phyloP scores from a whole-genome alignment of 2,329 filamentous ascomycete species.

The Acrocalymma vagum region DNA sequence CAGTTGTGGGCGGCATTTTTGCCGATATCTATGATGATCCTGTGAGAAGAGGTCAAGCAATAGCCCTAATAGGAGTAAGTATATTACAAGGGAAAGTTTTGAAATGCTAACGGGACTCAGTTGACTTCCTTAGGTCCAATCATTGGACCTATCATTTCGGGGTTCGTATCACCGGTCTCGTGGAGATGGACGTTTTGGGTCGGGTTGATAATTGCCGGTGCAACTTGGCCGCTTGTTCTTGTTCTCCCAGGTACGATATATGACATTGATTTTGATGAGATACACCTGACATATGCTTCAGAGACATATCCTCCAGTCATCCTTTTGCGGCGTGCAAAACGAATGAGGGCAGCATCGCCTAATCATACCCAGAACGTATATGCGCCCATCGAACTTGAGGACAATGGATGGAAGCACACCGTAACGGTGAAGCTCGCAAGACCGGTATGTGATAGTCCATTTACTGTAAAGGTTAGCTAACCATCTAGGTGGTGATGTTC shows the following conservation, averaged over 20 bases:
- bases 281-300: too few relatives aligned
- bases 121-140: conserved; percentile 70
- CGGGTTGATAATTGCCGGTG: conserved; percentile 70
- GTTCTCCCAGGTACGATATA: too few relatives aligned
- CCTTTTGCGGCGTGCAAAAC: conserved; percentile 58
- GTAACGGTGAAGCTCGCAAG: conserved; percentile 70
- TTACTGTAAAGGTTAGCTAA: conserved; percentile 12
- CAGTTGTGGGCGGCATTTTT: conserved; percentile 65
- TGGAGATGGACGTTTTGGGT: conserved; percentile 77
- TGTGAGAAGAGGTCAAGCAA: conserved; percentile 65
- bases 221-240: conserved; percentile 63
- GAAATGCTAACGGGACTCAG: conserved; percentile 57
- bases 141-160: conserved; percentile 68
- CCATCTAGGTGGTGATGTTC: conserved; percentile 62
- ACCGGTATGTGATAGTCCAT: conserved; percentile 59
- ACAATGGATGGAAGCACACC: conserved; percentile 62
- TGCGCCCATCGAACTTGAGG: conserved; percentile 68
- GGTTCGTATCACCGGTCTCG: conserved; percentile 65
- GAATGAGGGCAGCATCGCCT: conserved; percentile 57
- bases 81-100: conserved; percentile 2
- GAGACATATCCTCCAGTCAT: conserved; percentile 51
- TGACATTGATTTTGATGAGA: too few relatives aligned
- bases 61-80: conserved; percentile 56
- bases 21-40: conserved; percentile 69
- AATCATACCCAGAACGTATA: conserved; percentile 60